Base-by-base conservation (phyloP, 257 asterid genomes). In the Orobanche coerulescens region DNA sequence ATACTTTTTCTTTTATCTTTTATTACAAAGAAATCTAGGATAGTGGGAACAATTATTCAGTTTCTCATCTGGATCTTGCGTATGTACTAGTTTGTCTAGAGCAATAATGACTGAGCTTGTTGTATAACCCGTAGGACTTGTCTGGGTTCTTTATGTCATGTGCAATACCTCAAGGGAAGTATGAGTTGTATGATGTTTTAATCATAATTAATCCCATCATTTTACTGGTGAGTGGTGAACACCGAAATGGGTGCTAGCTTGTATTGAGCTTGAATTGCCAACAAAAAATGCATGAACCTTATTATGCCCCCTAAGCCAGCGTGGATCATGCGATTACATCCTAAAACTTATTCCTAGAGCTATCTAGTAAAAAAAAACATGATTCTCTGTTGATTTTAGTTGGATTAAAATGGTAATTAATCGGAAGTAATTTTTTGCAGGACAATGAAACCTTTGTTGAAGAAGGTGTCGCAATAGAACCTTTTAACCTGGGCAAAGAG, bases 401-500 rank as follows among this genome's bases (percentile, higher is more conserved):
- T 62, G 14, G 58, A 14, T 23, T 20, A 64, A 24, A 36, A 25
- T 39, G 26, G 42, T 63, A 19, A 62, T 14, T 66, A 31, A 65
- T 47, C 36, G 24, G 68, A 51, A 51, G 10, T 64, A 53, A 48
- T 10, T 71, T 71, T 73, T 80, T 67, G 77, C 96, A 93, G 98
- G 94, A 76, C 23, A 50, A 74, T 47, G 97, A 84, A 71, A 73
- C 82, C 64, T 84, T 80, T 73, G 78, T 55, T 73, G 95, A 93
- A 19, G 97, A 88, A 65, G 99, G 94, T 13, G 68, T 81, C 26
- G 65, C 68, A 43, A 40, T 93, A 50, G 96, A 89, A 57, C 99
- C 96, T 61, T 93, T 93, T 62, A 89, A 93, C 73, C 84, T 93
- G 70, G 75, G 77, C 11, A 75, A 77, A 76, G 99, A 93, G 84